phyloP scores from a whole-genome alignment of 495 filamentous ascomycete genomes.

The Penicillium roqueforti region DNA sequence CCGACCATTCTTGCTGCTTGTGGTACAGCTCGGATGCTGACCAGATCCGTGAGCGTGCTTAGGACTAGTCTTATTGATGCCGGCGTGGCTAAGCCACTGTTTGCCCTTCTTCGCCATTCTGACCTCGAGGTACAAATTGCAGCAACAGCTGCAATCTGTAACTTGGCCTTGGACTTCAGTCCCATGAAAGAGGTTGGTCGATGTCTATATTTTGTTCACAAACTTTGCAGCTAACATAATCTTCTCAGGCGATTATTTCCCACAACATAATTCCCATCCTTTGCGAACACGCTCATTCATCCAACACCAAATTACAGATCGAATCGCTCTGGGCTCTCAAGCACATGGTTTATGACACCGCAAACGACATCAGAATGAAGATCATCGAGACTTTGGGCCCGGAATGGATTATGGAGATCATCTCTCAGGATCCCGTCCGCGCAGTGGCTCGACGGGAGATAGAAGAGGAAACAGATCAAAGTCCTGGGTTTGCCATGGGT shows the following conservation, averaged over 20 bases:
- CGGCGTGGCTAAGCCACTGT: constrained; percentile 74
- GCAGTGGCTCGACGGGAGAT: constrained; percentile 30
- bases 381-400: constrained; percentile 72
- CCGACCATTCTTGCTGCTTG: constrained; percentile 83
- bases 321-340: constrained; percentile 92
- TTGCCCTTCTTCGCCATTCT: constrained; percentile 66
- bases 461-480: constrained; percentile 38
- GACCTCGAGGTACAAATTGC: constrained; percentile 81
- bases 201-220: neutral
- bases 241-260: constrained; percentile 60
- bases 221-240: constrained; percentile 15
- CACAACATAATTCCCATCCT: constrained; percentile 72
- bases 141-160: constrained; percentile 76
- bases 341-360: constrained; percentile 67
- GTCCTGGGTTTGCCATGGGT: constrained; percentile 47
- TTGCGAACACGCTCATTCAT: constrained; percentile 78
- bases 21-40: constrained; percentile 68
- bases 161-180: constrained; percentile 79
- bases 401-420: constrained; percentile 74
- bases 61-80: constrained; percentile 84
- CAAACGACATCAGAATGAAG: constrained; percentile 65
- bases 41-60: constrained; percentile 76
- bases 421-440: constrained; percentile 47
- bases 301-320: constrained; percentile 65
- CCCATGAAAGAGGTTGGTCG: constrained; percentile 78